Conservation (phyloP, 2,329 filamentous ascomycete species). For the Fusarium tuaranense region DNA sequence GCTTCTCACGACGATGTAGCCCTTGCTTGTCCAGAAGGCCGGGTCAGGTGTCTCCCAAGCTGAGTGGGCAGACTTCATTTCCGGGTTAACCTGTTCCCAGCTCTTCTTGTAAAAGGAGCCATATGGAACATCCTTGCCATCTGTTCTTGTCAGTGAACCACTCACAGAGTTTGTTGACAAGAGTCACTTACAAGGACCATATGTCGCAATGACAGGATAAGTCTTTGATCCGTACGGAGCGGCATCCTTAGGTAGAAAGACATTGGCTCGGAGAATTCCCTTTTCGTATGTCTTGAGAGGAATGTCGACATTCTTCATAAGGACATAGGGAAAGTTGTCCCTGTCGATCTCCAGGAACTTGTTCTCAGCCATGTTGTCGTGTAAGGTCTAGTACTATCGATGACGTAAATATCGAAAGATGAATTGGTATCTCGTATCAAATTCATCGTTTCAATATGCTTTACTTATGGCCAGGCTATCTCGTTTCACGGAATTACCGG, state of each 20-base stretch:
- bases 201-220: neutral
- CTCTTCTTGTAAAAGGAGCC: neutral
- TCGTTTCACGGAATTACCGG: neutral
- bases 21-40: constrained; percentile 1
- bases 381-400: neutral
- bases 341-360: constrained; percentile 3
- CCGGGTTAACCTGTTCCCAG: neutral
- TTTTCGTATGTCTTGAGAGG: constrained; percentile 7
- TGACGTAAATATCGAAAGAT: neutral
- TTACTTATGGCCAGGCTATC: neutral
- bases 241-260: constrained; percentile 21
- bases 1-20: constrained; percentile 5
- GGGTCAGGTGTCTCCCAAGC: constrained; percentile 13
- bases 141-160: neutral
- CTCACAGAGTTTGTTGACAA: too few relatives aligned
- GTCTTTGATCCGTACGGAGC: constrained; percentile 6
- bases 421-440: neutral
- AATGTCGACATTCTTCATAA: constrained; percentile 31
- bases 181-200: neutral
- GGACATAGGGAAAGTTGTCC: constrained; percentile 26
- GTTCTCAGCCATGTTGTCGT: constrained; percentile 5
- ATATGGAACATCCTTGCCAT: neutral
- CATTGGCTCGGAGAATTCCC: constrained; percentile 7
- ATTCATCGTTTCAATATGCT: neutral
- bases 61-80: constrained; percentile 6